A percentile compares a stretch with the other conserved stretches of the same genome.
Conservation (phyloP, 176 grass and related monocot genomes). For the Hsuehochloa calcarea region DNA sequence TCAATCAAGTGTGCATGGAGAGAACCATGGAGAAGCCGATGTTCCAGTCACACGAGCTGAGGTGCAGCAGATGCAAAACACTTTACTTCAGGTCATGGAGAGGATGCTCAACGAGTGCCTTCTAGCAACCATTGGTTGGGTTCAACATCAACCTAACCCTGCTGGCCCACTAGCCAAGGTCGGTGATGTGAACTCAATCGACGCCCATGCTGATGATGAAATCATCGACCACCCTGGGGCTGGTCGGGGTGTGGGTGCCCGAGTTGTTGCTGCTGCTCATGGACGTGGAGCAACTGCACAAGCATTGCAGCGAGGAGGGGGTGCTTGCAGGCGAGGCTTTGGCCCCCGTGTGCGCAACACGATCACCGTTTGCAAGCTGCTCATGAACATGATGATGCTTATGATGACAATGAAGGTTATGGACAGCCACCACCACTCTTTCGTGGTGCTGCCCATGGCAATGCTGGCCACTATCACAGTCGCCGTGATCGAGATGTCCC, state of each 20-base stretch:
- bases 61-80: not conserved
- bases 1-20: not conserved
- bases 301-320: not conserved
- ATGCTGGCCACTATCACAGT: not conserved
- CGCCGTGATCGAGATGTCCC: not conserved
- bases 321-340: not conserved
- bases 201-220: no score
- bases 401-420: not conserved
- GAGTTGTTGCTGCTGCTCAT: rapidly evolving
- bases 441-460: not conserved
- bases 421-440: no score
- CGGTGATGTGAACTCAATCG: no score
- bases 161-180: no score
- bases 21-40: not conserved
- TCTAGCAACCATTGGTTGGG: no score
- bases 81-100: not conserved
- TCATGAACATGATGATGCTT: not conserved
- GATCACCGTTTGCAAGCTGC: not conserved
- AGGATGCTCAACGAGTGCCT: not conserved
- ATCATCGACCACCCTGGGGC: no score
- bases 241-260: no score
- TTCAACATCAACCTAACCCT: no score
- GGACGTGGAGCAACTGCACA: no score
- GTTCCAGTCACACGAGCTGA: not conserved
- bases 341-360: not conserved